phyloP scores from a whole-genome alignment of 2,329 filamentous ascomycete genomes.

The Diaporthe sp. region DNA sequence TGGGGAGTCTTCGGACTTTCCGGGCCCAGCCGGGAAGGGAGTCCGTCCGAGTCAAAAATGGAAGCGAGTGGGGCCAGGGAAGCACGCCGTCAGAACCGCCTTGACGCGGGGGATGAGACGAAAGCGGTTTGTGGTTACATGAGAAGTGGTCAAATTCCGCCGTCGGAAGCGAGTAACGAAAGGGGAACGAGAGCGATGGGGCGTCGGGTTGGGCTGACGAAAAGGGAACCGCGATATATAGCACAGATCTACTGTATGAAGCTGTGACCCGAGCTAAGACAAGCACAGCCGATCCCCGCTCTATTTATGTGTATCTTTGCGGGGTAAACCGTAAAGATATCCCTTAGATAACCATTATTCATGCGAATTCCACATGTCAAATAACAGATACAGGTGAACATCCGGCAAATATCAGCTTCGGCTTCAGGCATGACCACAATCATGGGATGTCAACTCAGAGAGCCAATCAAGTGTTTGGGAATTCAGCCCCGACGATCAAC shows the following conservation, averaged over 20 bases:
- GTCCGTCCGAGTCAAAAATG: not conserved
- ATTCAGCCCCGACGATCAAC: not conserved
- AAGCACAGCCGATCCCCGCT: not conserved
- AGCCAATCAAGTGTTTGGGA: not conserved
- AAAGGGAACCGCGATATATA: slow-evolving; percentile 3
- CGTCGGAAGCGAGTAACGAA: slow-evolving; percentile 2
- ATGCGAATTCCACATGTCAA: not conserved
- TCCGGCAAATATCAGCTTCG: not conserved
- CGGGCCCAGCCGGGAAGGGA: not conserved
- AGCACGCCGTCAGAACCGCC: not conserved
- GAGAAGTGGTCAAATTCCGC: not conserved
- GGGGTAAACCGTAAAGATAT: not conserved
- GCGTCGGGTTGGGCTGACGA: not conserved
- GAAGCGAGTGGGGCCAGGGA: not conserved
- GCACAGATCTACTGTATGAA: not conserved
- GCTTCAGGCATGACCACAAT: not conserved
- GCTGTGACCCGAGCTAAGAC: not conserved
- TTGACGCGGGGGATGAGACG: not conserved
- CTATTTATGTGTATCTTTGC: not conserved
- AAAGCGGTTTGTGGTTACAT: not conserved
- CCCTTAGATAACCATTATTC: not conserved
- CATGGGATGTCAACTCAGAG: not conserved
- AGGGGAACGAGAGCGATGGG: not conserved
- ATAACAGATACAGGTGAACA: not conserved
- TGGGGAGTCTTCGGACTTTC: not conserved